Base-by-base conservation (phyloP, 2,329 filamentous ascomycete genomes). In the Tricladium varicosporioides region DNA sequence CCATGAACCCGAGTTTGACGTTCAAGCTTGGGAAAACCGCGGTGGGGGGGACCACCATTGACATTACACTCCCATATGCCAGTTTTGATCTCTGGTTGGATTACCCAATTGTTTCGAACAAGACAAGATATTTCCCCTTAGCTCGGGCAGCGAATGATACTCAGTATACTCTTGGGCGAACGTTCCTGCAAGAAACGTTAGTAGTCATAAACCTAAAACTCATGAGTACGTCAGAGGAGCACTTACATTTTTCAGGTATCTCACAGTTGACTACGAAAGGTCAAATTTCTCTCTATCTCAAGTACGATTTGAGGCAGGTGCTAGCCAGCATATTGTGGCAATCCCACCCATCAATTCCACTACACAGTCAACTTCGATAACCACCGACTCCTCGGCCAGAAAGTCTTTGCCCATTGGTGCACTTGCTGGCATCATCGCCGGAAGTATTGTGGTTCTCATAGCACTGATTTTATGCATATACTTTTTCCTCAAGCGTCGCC, bases 111-210 rank as follows among this genome's bases (percentile, higher is more conserved):
- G 52, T 69, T 9, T 32, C 54, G 15, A 67, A 55, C 18, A 54
- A 61, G 5, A 53, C 67, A 8, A 47, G 60, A 5, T 75, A 75
- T 58, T 75, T 75, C 51, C 73, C 73, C 2, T 54, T 75, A 9
- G 68, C 69, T 42, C 65, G 57, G 55, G 68, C 72, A 1, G 61
- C 60, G 1, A 70, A 72, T 54, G 60, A 63, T 8, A 68, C 68
- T 19, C 70, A 73, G 56, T 73, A 71, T 61, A 73, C 71, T 2
- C 65, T 74, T 44, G 72, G 73, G 5, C 66, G 73, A 48, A 66
- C 66, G 5, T 75, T 75, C 54, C 61, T 75, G 11, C 73, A 75
- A 63, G 73, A 75, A 63, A 69, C 69, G 56, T 63, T 51, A 49
- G 57, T 56, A n/a, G 36, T 40, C n/a, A 11, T 40, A 4, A 13